Percentiles rank a stretch among this genome's conserved stretches.
These are phyloP conservation scores for Cyberlindnera galapagoensis DNA, from an alignment of 805 yeast genomes.

Conservation along the genomic window DNA sequence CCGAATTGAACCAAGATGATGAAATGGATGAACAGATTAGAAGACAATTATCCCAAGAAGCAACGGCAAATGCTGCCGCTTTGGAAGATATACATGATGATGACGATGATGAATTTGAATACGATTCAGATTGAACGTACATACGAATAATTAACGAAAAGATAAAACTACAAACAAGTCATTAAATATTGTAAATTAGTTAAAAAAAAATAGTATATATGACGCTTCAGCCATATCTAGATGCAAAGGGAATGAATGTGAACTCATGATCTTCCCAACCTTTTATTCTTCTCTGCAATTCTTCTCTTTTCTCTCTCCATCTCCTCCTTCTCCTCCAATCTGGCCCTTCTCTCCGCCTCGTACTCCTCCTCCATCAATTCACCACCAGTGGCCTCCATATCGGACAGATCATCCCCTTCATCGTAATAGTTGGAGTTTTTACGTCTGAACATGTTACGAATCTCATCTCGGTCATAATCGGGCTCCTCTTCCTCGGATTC, in stretches of 20 bases:
- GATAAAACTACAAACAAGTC: too few species aligned
- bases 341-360: constrained; percentile 59
- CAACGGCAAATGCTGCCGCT: constrained; percentile 1
- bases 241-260: too few species aligned
- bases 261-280: constrained; percentile 20
- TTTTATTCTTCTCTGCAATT: constrained; percentile 41
- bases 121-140: constrained; percentile 33
- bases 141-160: constrained; percentile 11
- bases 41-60: constrained; percentile 11
- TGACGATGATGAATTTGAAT: constrained; percentile 36
- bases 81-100: constrained; percentile 7
- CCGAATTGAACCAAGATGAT: too few species aligned
- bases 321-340: constrained; percentile 70
- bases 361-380: constrained; percentile 83
- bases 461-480: constrained; percentile 77
- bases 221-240: too few species aligned
- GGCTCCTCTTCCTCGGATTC: constrained; percentile 32
- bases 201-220: background rate
- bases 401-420: constrained; percentile 43
- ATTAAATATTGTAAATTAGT: background rate
- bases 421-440: constrained; percentile 39
- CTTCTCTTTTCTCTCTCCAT: constrained; percentile 48
- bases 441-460: constrained; percentile 79
- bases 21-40: constrained; percentile 14
- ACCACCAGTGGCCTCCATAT: constrained; percentile 94